Evolutionary conservation across 108 stramenopile species (phyloP), one percentile per base, ranked within the genome.

Genomic region (Nitzschia sp.): DNA sequence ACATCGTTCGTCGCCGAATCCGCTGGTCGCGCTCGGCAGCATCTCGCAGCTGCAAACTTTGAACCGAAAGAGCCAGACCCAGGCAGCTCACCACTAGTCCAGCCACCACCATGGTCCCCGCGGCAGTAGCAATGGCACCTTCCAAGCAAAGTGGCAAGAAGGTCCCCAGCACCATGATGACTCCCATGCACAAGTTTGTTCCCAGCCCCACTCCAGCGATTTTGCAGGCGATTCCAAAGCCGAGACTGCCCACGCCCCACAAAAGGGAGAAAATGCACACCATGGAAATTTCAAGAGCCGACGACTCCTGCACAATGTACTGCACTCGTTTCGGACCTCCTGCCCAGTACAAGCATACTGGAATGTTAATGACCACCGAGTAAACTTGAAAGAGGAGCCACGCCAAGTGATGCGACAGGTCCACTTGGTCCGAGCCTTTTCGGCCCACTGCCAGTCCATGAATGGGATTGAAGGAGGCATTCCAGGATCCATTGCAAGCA

Each of bases 381-480:
- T 62, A 62, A n/a, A 62, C 26, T 46, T 62, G 61, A 62, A 62
- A 62, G 24, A 62, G 23, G 42, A 62, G 24, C 61, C 61, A 62
- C 23, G 61, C 36, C 24, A 62, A 26, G 2, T 38, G 61, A 23
- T 34, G 46, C 2, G 35, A 34, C 21, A 62, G 61, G 2, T 42
- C 36, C 42, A 33, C 34, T 5, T 57, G 26, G 56, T 30, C 21
- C 5, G 26, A 6, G 28, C 8, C 13, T 24, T 29, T 57, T 5
- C 56, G 28, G 15, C 61, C 61, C 28, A 62, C 61, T 6, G 61
- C 61, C 36, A 62, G 5, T 18, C 61, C 38, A 17, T 34, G 61
- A 9, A 21, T 38, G 11, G 61, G 61, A 46, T 36, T 45, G 25
- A 62, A 62, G 18, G 61, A 42, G 19, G 61, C 61, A 62, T 62